Evolutionary conservation across 2,329 filamentous ascomycete genomes (phyloP).

Genomic region (Fusarium bactridioides): DNA sequence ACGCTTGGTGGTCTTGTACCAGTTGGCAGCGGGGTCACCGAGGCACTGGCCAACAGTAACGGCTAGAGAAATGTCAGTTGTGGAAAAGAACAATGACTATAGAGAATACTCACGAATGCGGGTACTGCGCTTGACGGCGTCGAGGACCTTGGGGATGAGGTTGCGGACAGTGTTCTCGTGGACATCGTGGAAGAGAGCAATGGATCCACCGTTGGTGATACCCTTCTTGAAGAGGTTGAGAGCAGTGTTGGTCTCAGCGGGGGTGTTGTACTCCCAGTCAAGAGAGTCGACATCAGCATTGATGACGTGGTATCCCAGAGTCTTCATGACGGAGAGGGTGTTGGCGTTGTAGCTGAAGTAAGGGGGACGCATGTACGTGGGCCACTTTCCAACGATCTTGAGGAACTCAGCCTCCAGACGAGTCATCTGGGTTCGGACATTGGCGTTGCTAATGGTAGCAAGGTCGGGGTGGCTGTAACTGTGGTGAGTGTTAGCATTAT

Average conservation of each 20-base stretch:
- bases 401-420: constrained; percentile 48
- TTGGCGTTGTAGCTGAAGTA: constrained; percentile 47
- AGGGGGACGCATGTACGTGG: constrained; percentile 49
- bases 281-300: constrained; percentile 65
- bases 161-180: constrained; percentile 49
- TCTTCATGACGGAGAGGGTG: constrained; percentile 43
- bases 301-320: constrained; percentile 59
- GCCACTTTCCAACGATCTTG: constrained; percentile 44
- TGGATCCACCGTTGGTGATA: constrained; percentile 46
- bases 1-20: constrained; percentile 26
- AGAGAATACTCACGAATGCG: constrained; percentile 9
- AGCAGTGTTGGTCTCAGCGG: constrained; percentile 27
- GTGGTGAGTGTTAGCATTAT: constrained; percentile 41
- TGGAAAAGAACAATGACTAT: no score
- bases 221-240: constrained; percentile 40
- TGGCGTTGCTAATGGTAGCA: constrained; percentile 36
- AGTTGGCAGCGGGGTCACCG: constrained; percentile 25
- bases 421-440: constrained; percentile 45
- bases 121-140: constrained; percentile 17
- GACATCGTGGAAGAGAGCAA: constrained; percentile 59
- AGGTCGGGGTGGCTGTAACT: constrained; percentile 51
- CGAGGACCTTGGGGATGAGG: constrained; percentile 23
- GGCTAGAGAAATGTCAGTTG: constrained; percentile 37
- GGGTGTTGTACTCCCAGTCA: constrained; percentile 55
- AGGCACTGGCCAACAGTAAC: constrained; percentile 42